Base-by-base conservation (phyloP, 495 filamentous ascomycete species). In the Immersiella caudata region DNA sequence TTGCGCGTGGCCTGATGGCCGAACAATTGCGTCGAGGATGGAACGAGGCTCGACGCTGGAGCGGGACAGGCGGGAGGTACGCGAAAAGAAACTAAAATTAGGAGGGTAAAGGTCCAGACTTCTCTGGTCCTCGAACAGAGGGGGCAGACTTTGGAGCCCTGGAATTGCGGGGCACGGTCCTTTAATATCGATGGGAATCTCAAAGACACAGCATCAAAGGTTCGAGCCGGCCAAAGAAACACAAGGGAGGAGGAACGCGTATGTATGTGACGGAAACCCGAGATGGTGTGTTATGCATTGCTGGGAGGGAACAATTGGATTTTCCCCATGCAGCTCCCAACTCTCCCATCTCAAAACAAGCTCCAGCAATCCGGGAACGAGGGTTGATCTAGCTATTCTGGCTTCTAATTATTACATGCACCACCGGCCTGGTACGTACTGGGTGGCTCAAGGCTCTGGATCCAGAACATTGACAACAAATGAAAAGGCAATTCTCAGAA, bases 151-250 rank as follows among this genome's bases (percentile, higher is more conserved):
- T 25, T 22, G 54, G 26, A 29, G 26, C 20, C 29, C 29, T 14
- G 14, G 60, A 62, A 46, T 40, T 62, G 60, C 60, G 60, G 60
- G 60, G 60, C 26, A 50, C 18, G 60, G 60, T 50, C 60, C 60
- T 60, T 33, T 18, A 60, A 60, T 60, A 40, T 25, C 9, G 27
- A 60, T 3, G 26, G 27, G 25, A n/a, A 29, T 18, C 25, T 9
- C n/a, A 60, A 29, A 60, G 56, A 60, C 14, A 35, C 26, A 60
- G 26, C 24, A 20, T 29, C 25, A 36, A 60, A 60, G 7, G n/a
- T 40, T 22, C 9, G 57, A 60, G n/a, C 26, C 20, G 25, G 57
- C 12, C 14, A 25, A 60, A 29, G 29, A 33, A 20, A 14, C 18
- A 55, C 52, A 55, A 22, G 21, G 9, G 52, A 55, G 20, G 40